Percentiles rank a stretch among this genome's conserved stretches.
Conservation (phyloP, 768 basidiomycete genomes). For the Phlegmacium glaucopus region DNA sequence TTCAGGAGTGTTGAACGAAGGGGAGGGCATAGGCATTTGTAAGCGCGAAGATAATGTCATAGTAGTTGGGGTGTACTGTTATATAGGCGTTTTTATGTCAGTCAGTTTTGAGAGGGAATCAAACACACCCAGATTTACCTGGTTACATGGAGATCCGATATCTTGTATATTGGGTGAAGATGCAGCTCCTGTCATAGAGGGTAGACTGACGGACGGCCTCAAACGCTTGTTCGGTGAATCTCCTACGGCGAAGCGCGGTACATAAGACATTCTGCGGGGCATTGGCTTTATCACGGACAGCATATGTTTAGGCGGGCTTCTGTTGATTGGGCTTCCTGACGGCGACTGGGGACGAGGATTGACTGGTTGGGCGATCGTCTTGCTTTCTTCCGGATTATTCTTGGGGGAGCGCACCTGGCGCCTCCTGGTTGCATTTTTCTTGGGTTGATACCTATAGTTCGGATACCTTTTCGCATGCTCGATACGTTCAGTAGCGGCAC, state of each 20-base stretch:
- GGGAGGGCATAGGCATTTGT: background rate
- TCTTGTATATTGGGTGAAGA: background rate
- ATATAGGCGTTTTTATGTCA: too few relatives aligned
- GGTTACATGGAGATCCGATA: constrained; percentile 7
- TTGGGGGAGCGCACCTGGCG: constrained; percentile 19
- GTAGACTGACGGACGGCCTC: constrained; percentile 15
- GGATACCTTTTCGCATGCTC: constrained; percentile 59
- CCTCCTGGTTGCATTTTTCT: constrained; percentile 39
- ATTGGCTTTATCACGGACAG: constrained; percentile 9
- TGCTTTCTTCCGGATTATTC: constrained; percentile 3
- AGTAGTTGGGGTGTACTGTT: too few relatives aligned
- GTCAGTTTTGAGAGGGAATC: too few relatives aligned
- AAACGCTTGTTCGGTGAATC: constrained; percentile 14
- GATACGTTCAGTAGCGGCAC: constrained; percentile 54
- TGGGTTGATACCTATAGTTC: constrained; percentile 60
- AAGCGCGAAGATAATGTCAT: constrained; percentile 6
- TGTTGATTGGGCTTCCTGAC: background rate
- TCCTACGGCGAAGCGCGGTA: constrained; percentile 18
- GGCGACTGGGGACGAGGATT: background rate
- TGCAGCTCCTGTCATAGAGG: constrained; percentile 13
- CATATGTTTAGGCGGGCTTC: constrained; percentile 12
- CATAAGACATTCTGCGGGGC: constrained; percentile 29
- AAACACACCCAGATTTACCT: constrained; percentile 4
- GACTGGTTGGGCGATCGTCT: background rate
- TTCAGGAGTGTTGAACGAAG: constrained; percentile 8